Conservation (phyloP, 306 rosid genomes). For the Chamaecrista fasciculata region DNA sequence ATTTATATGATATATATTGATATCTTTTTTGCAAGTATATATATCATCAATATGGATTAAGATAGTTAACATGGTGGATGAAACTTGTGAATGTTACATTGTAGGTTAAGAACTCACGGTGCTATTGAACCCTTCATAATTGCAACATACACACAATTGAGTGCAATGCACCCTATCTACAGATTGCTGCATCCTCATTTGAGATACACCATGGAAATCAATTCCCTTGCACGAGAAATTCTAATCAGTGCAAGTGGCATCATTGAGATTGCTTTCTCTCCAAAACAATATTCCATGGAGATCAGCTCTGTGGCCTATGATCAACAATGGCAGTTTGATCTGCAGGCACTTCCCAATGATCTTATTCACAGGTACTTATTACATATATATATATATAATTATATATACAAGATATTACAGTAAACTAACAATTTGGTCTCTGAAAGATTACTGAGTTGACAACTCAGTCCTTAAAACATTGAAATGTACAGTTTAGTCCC, state of each 20-base stretch:
- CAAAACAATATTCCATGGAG: constrained; percentile 2
- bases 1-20: no score
- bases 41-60: background rate
- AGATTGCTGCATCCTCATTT: constrained; percentile 6
- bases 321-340: background rate
- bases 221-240: constrained; percentile 4
- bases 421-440: no score
- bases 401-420: no score
- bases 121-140: background rate
- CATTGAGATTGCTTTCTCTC: constrained; percentile 6
- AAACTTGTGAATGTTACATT: background rate
- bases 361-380: constrained; percentile 5
- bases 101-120: background rate
- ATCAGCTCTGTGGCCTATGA: constrained; percentile 2
- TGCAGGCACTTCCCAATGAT: constrained; percentile 5
- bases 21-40: no score
- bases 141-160: constrained; percentile 7
- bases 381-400: no score
- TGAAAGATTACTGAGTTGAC: no score
- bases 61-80: background rate
- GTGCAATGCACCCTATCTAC: constrained; percentile 9
- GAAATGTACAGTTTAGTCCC: no score
- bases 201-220: constrained; percentile 15
- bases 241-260: constrained; percentile 2
- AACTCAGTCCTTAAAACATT: no score